Evolutionary conservation across 495 filamentous ascomycete genomes (phyloP).

Genomic region (Penicillium alfredii): DNA sequence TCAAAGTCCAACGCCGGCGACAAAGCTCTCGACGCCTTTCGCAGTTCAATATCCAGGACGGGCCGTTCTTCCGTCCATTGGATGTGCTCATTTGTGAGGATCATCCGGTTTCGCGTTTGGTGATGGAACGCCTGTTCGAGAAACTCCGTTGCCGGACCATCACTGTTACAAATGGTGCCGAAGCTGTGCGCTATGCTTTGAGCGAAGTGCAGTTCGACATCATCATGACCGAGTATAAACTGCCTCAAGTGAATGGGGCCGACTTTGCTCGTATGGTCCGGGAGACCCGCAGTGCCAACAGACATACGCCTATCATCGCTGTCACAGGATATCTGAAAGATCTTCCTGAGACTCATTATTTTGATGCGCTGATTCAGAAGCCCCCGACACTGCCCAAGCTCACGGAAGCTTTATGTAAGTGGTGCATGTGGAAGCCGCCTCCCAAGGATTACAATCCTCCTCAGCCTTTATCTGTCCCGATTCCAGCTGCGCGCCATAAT

Average conservation of each 20-base stretch:
- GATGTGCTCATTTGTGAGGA: constrained; percentile 97
- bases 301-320: constrained; percentile 90
- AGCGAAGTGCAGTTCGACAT: constrained; percentile 92
- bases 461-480: constrained; percentile 49
- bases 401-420: constrained; percentile 72
- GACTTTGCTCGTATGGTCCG: constrained; percentile 97
- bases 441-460: constrained; percentile 43
- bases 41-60: constrained; percentile 73
- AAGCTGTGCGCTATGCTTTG: constrained; percentile 86
- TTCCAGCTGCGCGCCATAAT: constrained; percentile 56
- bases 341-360: constrained; percentile 86
- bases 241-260: constrained; percentile 88
- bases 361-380: constrained; percentile 91
- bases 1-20: constrained; percentile 87
- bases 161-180: constrained; percentile 76
- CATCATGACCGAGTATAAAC: constrained; percentile 94
- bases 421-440: constrained; percentile 90
- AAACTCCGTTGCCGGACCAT: constrained; percentile 96
- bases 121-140: constrained; percentile 95
- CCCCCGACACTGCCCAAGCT: constrained; percentile 86
- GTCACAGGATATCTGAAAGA: constrained; percentile 98
- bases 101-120: constrained; percentile 91
- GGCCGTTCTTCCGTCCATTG: constrained; percentile 80
- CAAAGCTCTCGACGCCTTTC: constrained; percentile 91
- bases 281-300: constrained; percentile 88